Evolutionary conservation across 345 rosid species (phyloP), one percentile per base, ranked within the genome.

Genomic region (Leavenworthia alabamica): DNA sequence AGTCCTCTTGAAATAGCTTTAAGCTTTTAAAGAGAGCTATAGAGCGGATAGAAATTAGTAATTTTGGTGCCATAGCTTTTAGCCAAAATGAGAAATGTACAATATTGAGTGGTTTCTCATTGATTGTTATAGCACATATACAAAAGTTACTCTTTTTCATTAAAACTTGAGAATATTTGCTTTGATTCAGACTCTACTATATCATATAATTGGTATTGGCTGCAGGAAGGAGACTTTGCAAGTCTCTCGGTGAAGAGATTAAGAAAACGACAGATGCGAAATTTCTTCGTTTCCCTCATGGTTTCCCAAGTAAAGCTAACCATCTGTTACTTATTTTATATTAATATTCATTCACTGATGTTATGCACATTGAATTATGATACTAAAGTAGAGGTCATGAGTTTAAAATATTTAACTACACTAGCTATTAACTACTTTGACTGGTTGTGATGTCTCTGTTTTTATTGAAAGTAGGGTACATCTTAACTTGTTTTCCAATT

Each of bases 231-330:
- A 29, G 98, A 92, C 41, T 79, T 82, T 73, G 88, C 80, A 19
- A 80, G 87, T 69, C 77, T 83, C 64, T 81, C 80, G 0, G 97
- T 89, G 74, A 89, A 81, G 89, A 85, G 81, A 62, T 64, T 92
- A 76, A 83, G 98, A 79, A 85, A 82, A 77, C 84, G 86, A 49
- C 98, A 92, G 69, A 86, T 89, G 93, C 83, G 80, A 46, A 92
- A 92, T 81, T 89, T 92, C 81, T 76, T 86, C 50, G 73, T 92
- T 37, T 83, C 91, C 80, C 95, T 92, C 67, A 92, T 92, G 93
- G 87, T 92, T 72, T 84, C 97, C 66, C 98, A 92, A 67, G 98
- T 83, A 83, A 79, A 82, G 27, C 46, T 44, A 70, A 28, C 26
- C 48, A 56, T 9, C 7, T 20, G 20, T 53, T 51, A 28, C 26